phyloP scores from a whole-genome alignment of 768 basidiomycete species.

The Suillus ampliporus region DNA sequence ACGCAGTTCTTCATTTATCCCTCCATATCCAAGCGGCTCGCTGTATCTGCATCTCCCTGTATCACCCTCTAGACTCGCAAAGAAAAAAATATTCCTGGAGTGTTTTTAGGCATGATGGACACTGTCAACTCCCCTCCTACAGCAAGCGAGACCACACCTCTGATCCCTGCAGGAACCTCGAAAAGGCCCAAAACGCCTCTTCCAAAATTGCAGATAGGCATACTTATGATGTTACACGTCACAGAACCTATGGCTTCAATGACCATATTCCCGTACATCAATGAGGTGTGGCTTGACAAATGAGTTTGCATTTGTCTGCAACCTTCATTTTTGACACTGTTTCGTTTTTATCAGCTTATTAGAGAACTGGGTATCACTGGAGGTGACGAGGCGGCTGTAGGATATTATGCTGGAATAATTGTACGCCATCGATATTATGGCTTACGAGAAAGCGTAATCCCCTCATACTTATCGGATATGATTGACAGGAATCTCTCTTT shows the following conservation, averaged over 20 bases:
- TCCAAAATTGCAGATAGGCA: background rate
- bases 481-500: constrained; percentile 49
- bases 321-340: background rate
- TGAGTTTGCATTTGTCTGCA: background rate
- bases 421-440: no score
- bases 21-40: background rate
- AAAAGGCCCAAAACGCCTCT: background rate
- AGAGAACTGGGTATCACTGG: constrained; percentile 50
- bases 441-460: no score
- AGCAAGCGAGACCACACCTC: background rate
- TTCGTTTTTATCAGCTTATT: constrained; percentile 49
- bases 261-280: constrained; percentile 69
- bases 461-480: no score
- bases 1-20: background rate
- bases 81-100: background rate
- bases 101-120: background rate
- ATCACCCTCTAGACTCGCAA: background rate
- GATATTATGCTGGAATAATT: no score
- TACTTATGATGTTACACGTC: constrained; percentile 44
- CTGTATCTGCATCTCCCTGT: background rate
- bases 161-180: background rate
- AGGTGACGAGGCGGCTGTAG: no score
- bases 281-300: constrained; percentile 45
- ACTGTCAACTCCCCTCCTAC: background rate
- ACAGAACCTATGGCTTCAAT: constrained; percentile 61